Conservation (phyloP, 495 filamentous ascomycete species). For the Geoglossum glabrum region DNA sequence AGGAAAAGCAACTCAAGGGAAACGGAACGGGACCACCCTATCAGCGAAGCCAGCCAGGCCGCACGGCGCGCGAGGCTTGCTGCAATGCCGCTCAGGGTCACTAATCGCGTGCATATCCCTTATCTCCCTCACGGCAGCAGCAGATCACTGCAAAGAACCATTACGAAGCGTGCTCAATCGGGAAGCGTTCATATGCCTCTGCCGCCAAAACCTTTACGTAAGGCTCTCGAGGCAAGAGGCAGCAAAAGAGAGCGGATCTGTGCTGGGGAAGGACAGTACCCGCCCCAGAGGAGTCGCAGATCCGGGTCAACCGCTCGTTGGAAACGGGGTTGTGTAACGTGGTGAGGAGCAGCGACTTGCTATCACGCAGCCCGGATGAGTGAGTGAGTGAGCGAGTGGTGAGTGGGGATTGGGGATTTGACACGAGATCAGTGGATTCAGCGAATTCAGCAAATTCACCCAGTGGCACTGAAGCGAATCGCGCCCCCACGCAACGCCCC, state of each 20-base stretch:
- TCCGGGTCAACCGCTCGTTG: neutral
- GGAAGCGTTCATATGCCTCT: neutral
- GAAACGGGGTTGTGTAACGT: neutral
- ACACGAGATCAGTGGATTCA: no score
- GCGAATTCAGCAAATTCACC: no score
- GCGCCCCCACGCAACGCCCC: no score
- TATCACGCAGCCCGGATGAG: no score
- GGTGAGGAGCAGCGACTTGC: no score
- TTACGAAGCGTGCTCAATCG: neutral
- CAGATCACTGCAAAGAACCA: neutral
- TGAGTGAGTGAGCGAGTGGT: no score
- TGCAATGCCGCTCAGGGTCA: neutral
- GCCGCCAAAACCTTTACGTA: neutral
- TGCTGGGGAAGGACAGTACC: neutral
- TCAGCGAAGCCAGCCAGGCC: neutral
- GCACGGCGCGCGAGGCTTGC: neutral
- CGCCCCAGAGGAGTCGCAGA: neutral
- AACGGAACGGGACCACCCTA: neutral
- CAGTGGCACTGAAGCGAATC: no score
- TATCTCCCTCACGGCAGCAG: neutral
- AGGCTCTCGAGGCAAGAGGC: neutral
- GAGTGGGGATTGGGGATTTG: neutral
- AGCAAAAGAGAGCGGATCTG: neutral
- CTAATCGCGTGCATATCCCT: neutral
- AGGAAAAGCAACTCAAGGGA: neutral